Base-by-base conservation (phyloP, 495 filamentous ascomycete species). In the Astrocystis sublimbata region DNA sequence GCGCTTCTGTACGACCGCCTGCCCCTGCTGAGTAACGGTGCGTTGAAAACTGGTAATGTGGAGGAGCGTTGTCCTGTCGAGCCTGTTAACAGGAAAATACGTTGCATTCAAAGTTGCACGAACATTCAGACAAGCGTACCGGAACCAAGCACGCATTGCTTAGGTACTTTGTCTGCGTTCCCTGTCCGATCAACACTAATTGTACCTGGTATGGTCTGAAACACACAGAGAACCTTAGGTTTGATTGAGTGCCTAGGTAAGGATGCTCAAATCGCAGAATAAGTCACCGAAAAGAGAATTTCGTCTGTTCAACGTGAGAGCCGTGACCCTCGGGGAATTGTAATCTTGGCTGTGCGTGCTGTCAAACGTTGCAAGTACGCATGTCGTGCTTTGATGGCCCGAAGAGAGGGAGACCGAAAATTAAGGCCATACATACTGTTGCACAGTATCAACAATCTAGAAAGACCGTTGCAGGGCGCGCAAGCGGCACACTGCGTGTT, bases 71-170 rank as follows among this genome's bases (percentile, higher is more conserved):
- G 41, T 52, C 46, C 42, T 8, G 35, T 47, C 9, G 23, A 36
- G 41, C 46, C 42, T 8, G 35, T 47, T 15, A 24, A 36, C 58
- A 10, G 46, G 24, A 51, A 38, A 36, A 51, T 35, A 60, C 58
- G 58, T 60, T 52, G 26, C 58, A 60, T 51, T 36, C 31, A 47
- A n/a, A 45, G 58, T 60, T 6, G 46, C 36, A 51, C 58, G n/a
- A n/a, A n/a, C n/a, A n/a, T n/a, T n/a, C n/a, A n/a, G n/a, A n/a
- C n/a, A n/a, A n/a, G n/a, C n/a, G n/a, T n/a, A n/a, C n/a, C n/a
- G 23, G 40, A 33, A 24, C 4, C 46, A 15, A 52, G 21, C 23
- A 49, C 13, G 21, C 3, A 38, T 56, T 42, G 40, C 57, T 24
- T 35, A 9, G 46, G 46, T 26, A 49, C 46, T 3, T 49, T 3